phyloP scores from a whole-genome alignment of 257 asterid genomes.

The Schizonepeta tenuifolia region DNA sequence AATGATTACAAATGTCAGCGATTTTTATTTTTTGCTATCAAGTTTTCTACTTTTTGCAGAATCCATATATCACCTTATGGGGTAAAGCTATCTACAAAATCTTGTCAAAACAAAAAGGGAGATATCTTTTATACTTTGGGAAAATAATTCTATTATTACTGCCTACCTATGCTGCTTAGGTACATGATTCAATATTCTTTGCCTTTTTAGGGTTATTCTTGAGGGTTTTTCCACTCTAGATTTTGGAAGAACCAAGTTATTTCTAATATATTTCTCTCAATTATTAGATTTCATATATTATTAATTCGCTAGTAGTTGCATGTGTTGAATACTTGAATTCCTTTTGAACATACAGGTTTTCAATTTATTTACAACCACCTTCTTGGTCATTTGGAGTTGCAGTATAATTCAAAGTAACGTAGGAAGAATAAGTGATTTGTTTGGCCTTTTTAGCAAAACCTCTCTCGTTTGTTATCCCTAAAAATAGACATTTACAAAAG shows the following conservation, averaged over 20 bases:
- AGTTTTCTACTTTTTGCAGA: slow-evolving; percentile 40
- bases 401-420: too few relatives aligned
- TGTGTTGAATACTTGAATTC: too few relatives aligned
- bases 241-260: background rate
- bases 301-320: too few relatives aligned
- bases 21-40: background rate
- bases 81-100: slow-evolving; percentile 45
- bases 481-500: background rate
- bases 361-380: too few relatives aligned
- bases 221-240: background rate
- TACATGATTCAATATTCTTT: slow-evolving; percentile 34
- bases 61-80: slow-evolving; percentile 29
- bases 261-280: background rate
- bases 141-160: slow-evolving; percentile 41
- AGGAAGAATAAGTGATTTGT: too few relatives aligned
- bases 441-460: background rate
- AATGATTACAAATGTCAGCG: slow-evolving; percentile 42
- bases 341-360: too few relatives aligned
- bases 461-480: background rate
- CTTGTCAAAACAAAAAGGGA: slow-evolving; percentile 46
- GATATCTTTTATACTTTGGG: slow-evolving; percentile 47
- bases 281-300: background rate
- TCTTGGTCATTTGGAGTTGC: too few relatives aligned
- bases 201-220: slow-evolving; percentile 22
- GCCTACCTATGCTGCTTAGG: slow-evolving; percentile 34